Percentiles rank a stretch among this genome's conserved stretches.
These are phyloP conservation scores for Cystobasidium sp. DNA, from an alignment of 1,284 basidiomycete species.

Conservation along the genomic window DNA sequence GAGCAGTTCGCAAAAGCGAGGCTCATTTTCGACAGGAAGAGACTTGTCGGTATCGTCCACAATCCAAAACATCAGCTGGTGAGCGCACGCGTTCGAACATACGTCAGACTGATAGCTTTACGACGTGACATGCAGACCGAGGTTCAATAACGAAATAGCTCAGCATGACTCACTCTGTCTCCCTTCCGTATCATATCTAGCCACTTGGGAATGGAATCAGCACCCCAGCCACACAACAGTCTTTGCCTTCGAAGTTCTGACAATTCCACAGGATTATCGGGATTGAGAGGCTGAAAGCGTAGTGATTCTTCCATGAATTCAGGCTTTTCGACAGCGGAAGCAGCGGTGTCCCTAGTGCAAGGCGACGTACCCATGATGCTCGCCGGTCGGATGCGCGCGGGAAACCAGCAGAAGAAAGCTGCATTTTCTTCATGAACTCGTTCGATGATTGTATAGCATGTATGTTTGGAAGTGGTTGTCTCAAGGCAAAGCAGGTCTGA, in stretches of 20 bases:
- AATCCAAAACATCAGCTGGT: slow-evolving; percentile 41
- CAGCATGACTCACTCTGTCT: slow-evolving; percentile 27
- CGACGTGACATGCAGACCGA: background rate
- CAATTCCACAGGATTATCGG: slow-evolving; percentile 8
- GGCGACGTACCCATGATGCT: slow-evolving; percentile 2
- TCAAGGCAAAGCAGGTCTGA: too few relatives aligned
- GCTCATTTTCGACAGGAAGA: background rate
- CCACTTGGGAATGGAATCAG: slow-evolving; percentile 23
- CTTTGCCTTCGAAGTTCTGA: slow-evolving; percentile 34
- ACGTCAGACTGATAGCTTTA: background rate
- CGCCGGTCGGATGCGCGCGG: too few relatives aligned
- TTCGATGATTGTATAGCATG: too few relatives aligned
- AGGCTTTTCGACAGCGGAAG: background rate
- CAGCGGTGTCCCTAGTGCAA: background rate
- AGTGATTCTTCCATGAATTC: background rate
- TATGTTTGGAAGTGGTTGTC: too few relatives aligned
- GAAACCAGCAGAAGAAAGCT: too few relatives aligned
- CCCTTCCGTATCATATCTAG: slow-evolving; percentile 25
- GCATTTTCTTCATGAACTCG: too few relatives aligned
- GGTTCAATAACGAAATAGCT: background rate
- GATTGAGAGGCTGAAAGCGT: slow-evolving; percentile 17
- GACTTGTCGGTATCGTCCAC: slow-evolving; percentile 9
- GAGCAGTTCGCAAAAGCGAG: slow-evolving; percentile 1
- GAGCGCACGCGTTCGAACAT: background rate
- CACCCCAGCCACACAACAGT: slow-evolving; percentile 37